Evolutionary conservation across 495 filamentous ascomycete species (phyloP).

Genomic region (Sabuloglossum arenarium): DNA sequence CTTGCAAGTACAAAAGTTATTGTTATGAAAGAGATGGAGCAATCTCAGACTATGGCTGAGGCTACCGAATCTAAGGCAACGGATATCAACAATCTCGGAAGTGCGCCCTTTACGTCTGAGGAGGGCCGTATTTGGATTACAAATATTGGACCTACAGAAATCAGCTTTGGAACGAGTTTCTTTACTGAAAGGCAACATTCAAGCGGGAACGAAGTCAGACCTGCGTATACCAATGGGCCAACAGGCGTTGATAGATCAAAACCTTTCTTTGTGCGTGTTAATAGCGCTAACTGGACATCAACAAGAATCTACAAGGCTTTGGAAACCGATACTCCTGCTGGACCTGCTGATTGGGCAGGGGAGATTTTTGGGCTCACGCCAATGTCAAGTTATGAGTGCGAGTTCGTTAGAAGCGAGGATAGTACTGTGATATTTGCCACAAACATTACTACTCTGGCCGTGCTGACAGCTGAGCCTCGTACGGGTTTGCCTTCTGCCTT

Average conservation of each 20-base stretch:
- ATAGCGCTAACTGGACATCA: slow-evolving; percentile 75
- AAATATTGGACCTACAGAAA: slow-evolving; percentile 58
- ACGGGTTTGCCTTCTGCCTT: slow-evolving; percentile 5
- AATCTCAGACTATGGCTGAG: slow-evolving; percentile 57
- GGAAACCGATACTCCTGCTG: slow-evolving; percentile 24
- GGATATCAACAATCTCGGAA: slow-evolving; percentile 60
- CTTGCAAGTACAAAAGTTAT: slow-evolving; percentile 88
- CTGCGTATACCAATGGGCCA: not conserved
- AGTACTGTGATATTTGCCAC: slow-evolving; percentile 53
- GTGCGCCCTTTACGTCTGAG: slow-evolving; percentile 47
- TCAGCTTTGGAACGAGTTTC: slow-evolving; percentile 61
- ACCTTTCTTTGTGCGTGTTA: slow-evolving; percentile 76
- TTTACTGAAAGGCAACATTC: slow-evolving; percentile 15
- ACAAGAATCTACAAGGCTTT: slow-evolving; percentile 39
- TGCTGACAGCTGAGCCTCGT: slow-evolving; percentile 46
- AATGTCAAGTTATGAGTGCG: slow-evolving; percentile 64
- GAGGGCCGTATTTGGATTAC: slow-evolving; percentile 75
- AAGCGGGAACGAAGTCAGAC: not conserved
- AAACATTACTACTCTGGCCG: slow-evolving; percentile 58
- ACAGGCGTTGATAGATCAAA: slow-evolving; percentile 35
- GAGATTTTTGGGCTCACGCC: slow-evolving; percentile 81
- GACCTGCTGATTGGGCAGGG: slow-evolving; percentile 41
- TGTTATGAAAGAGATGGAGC: slow-evolving; percentile 78
- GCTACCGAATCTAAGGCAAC: slow-evolving; percentile 51
- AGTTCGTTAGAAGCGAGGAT: slow-evolving; percentile 59